A percentile compares a stretch with the other conserved stretches of the same genome.
phyloP scores from a whole-genome alignment of 768 basidiomycete genomes.

The Boletus rubescentipes region DNA sequence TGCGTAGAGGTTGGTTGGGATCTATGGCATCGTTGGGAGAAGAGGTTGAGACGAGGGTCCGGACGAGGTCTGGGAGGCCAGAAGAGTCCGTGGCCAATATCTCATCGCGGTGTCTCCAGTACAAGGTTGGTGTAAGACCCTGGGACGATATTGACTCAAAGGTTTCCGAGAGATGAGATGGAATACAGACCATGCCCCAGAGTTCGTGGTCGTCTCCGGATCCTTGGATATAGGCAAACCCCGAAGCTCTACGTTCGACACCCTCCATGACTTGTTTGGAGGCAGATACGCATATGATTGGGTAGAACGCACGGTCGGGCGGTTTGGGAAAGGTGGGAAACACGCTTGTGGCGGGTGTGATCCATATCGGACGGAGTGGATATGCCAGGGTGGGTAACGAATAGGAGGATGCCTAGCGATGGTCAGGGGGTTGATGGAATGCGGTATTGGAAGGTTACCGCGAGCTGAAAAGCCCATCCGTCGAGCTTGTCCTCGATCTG shows the following conservation, averaged over 20 bases:
- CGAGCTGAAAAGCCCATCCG: conserved; percentile 66
- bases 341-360: conserved; percentile 67
- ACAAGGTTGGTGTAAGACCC: conserved; percentile 74
- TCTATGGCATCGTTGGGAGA: neutral
- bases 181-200: conserved; percentile 67
- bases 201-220: conserved; percentile 94
- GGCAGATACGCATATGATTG: conserved; percentile 85
- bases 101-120: conserved; percentile 57
- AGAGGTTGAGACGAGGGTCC: conserved; percentile 8
- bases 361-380: conserved; percentile 86
- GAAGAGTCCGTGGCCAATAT: conserved; percentile 50
- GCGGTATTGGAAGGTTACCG: conserved; percentile 39
- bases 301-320: conserved; percentile 43
- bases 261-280: conserved; percentile 67
- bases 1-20: neutral
- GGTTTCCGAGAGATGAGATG: neutral
- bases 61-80: conserved; percentile 43
- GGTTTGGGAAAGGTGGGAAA: conserved; percentile 40
- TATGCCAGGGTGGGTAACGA: conserved; percentile 52
- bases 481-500: conserved; percentile 72
- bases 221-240: conserved; percentile 88
- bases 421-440: neutral
- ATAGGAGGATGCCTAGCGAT: conserved; percentile 66
- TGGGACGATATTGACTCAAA: conserved; percentile 35
- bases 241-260: conserved; percentile 57